phyloP scores from a whole-genome alignment of 257 asterid genomes.

The Pogostemon cablin region DNA sequence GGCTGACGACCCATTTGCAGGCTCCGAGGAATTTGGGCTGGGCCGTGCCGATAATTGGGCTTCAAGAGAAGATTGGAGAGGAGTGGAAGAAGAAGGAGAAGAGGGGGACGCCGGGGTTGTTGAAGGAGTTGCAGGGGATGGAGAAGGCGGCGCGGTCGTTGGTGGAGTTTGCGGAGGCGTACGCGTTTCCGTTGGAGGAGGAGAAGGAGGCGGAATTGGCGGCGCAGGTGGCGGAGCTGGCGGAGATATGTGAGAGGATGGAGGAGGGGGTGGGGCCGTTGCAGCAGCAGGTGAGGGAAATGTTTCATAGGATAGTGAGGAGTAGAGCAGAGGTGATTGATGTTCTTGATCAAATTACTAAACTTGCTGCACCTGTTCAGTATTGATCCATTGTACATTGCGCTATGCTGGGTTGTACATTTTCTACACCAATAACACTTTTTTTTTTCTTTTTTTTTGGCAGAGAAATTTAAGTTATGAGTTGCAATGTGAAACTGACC shows the following conservation, averaged over 20 bases:
- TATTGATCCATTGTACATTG: constrained; percentile 40
- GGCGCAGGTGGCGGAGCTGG: constrained; percentile 66
- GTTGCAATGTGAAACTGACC: neutral
- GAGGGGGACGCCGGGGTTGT: constrained; percentile 64
- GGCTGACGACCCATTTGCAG: constrained; percentile 58
- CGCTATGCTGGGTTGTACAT: constrained; percentile 12
- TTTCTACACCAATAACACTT: neutral
- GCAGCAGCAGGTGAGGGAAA: constrained; percentile 74
- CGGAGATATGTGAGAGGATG: constrained; percentile 67
- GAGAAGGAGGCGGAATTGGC: constrained; percentile 64
- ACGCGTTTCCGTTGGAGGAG: constrained; percentile 73
- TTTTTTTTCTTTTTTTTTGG: neutral
- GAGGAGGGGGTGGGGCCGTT: constrained; percentile 85
- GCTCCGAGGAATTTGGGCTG: constrained; percentile 60
- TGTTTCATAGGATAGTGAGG: constrained; percentile 92
- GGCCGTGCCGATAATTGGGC: constrained; percentile 62
- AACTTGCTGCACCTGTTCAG: constrained; percentile 62
- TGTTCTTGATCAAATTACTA: constrained; percentile 71
- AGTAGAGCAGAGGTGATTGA: constrained; percentile 84
- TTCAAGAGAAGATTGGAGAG: constrained; percentile 83
- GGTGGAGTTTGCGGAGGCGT: constrained; percentile 62
- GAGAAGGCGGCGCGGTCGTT: constrained; percentile 63
- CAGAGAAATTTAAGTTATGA: neutral
- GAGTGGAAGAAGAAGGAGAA: constrained; percentile 94
- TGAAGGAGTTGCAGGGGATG: constrained; percentile 80